Conservation (phyloP, 2,329 filamentous ascomycete genomes). For the Fusarium floridanum region DNA sequence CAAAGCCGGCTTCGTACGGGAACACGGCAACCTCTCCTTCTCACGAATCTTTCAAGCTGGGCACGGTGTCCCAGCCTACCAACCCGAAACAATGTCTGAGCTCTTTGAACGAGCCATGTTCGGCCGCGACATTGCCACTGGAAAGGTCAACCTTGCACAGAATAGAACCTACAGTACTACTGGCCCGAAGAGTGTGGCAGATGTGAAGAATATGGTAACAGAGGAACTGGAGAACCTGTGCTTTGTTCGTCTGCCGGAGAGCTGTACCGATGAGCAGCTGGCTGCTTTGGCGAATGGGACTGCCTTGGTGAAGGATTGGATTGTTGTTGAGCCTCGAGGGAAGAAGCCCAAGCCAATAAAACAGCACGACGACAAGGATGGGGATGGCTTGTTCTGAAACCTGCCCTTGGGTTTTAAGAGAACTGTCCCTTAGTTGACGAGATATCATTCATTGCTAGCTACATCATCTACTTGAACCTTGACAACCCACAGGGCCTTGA, state of each 20-base stretch:
- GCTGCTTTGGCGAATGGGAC: constrained; percentile 31
- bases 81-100: constrained; percentile 66
- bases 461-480: not conserved
- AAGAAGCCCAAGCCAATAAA: constrained; percentile 2
- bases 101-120: constrained; percentile 70
- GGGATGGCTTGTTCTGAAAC: not conserved
- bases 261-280: constrained; percentile 53
- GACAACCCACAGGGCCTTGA: not conserved
- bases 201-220: constrained; percentile 64
- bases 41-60: constrained; percentile 73
- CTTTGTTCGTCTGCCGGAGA: constrained; percentile 63
- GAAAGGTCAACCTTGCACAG: constrained; percentile 58
- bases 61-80: constrained; percentile 70
- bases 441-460: not conserved
- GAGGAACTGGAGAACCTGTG: constrained; percentile 64
- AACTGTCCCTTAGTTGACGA: not conserved
- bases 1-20: constrained; percentile 78
- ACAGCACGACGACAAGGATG: not conserved
- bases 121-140: constrained; percentile 65
- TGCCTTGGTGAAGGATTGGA: constrained; percentile 34
- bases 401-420: fast-evolving
- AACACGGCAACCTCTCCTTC: constrained; percentile 79
- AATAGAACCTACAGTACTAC: constrained; percentile 49
- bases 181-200: constrained; percentile 64
- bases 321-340: constrained; percentile 31